Conservation (phyloP, 176 grass and related monocot genomes). For the Carex scoparia region DNA sequence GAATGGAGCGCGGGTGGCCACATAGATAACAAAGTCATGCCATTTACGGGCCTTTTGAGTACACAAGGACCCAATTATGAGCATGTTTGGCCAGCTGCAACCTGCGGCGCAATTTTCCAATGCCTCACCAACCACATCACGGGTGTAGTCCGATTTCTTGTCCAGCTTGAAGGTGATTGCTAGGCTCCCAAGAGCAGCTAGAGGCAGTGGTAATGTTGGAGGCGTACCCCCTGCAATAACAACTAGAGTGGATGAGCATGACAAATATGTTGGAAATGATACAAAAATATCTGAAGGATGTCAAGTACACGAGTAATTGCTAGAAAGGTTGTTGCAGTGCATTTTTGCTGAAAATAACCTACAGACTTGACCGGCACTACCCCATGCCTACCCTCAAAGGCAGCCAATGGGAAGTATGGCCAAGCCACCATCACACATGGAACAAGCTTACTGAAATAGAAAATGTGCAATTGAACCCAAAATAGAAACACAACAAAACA, state of each 20-base stretch:
- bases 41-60: slow-evolving; percentile 59
- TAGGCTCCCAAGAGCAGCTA: slow-evolving; percentile 63
- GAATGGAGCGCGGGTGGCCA: slow-evolving; percentile 40
- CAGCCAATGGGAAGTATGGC: background rate
- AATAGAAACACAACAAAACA: background rate
- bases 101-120: slow-evolving; percentile 51
- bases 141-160: slow-evolving; percentile 40
- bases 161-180: slow-evolving; percentile 68
- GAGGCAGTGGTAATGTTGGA: slow-evolving; percentile 65
- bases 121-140: slow-evolving; percentile 42
- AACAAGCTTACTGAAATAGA: background rate
- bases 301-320: background rate
- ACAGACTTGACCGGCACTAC: background rate
- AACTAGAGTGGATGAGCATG: background rate
- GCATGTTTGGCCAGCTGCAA: slow-evolving; percentile 55
- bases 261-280: background rate
- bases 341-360: background rate
- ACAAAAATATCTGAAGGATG: background rate
- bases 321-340: background rate
- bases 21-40: slow-evolving; percentile 55
- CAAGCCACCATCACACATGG: background rate
- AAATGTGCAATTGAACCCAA: background rate
- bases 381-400: background rate
- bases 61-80: slow-evolving; percentile 61
- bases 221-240: slow-evolving; percentile 11